These are phyloP conservation scores for Ceratocystis harringtonii DNA, from an alignment of 2,329 filamentous ascomycete genomes.

Conservation along the genomic window DNA sequence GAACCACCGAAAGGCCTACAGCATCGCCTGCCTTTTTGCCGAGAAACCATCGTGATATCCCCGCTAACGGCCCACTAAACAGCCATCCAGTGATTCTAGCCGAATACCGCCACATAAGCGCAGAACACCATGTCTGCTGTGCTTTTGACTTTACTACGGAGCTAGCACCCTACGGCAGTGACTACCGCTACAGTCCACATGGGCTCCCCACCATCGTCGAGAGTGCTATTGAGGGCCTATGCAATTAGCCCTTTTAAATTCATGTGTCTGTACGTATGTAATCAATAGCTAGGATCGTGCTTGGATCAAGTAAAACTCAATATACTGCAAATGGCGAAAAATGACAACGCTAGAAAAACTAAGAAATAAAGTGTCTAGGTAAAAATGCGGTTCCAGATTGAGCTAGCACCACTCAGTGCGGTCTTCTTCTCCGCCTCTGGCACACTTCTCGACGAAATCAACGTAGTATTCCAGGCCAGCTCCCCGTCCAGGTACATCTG, in stretches of 20 bases:
- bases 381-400: slow-evolving; percentile 16
- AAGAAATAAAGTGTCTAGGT: background rate
- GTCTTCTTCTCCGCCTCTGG: slow-evolving; percentile 7
- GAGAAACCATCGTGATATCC: background rate
- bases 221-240: background rate
- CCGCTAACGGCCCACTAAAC: background rate
- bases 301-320: background rate
- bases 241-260: background rate
- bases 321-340: background rate
- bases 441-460: slow-evolving; percentile 21
- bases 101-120: background rate
- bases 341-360: background rate
- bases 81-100: background rate
- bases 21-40: background rate
- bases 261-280: background rate
- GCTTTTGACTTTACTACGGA: background rate
- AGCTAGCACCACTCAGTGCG: slow-evolving; percentile 5
- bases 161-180: background rate
- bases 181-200: background rate
- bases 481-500: slow-evolving; percentile 67
- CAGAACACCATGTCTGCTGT: background rate
- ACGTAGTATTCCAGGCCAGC: slow-evolving; percentile 55
- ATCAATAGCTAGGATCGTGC: background rate
- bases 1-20: background rate
- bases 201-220: background rate